Base-by-base conservation (phyloP, 495 filamentous ascomycete species). In the Hypoxylon trugodes region DNA sequence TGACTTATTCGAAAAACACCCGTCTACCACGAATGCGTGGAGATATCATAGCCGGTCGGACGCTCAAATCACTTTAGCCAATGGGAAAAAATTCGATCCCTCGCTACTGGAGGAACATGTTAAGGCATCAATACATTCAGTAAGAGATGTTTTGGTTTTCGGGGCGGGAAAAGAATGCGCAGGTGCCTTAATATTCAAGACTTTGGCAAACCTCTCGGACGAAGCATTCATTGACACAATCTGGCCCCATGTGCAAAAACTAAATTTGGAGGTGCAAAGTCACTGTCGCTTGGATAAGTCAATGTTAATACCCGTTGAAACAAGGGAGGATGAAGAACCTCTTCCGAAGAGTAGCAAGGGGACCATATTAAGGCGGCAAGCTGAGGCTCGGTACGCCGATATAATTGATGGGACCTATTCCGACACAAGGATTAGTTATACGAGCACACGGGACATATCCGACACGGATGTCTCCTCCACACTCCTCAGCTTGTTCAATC, bases 81-180 rank as follows among this genome's bases (percentile, higher is more conserved):
- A 87, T 10, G 87, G 87, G 0, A 87, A 89, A 73, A 90, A 90
- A 53, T 88, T 89, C 26, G 86, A 87, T 58, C 87, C 87, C 4
- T 80, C 84, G 15, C 83, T 83, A 1, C 68, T 90, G 12, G 87
- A 90, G 75, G 81, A 69, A 35, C 64, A 68, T 3, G 74, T 86
- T 8, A 47, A 59, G 10, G 56, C 72, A 21, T 71, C 73, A 15
- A 59, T 35, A 8, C 26, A 25, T 0, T 53, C 77, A 3, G 21
- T 83, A n/a, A 45, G 53, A 8, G 77, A 84, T 48, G 77, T 77
- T 9, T 65, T 84, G 4, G 69, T 85, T 3, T 83, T 85, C 57
- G 83, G 82, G 0, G 78, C 76, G 47, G 75, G 73, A 9, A 68
- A 55, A 38, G 67, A 77, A 19, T 77, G 73, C 40, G 75, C 80